Base-by-base conservation (phyloP, 2,329 filamentous ascomycete genomes). In the Penicillium glabrum region DNA sequence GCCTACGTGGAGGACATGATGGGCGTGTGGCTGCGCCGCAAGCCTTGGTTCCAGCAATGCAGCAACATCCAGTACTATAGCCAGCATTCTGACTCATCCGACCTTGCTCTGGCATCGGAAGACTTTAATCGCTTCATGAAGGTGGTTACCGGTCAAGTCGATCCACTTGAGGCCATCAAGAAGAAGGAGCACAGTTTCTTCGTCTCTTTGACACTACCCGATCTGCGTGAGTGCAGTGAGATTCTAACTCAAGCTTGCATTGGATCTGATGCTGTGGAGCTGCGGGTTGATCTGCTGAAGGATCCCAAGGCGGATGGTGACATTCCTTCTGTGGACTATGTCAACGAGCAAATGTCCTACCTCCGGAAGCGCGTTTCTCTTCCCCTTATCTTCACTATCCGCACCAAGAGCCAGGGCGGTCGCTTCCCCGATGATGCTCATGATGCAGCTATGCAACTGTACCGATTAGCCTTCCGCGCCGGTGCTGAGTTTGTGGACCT, bases 61-160 rank as follows among this genome's bases (percentile, higher is more conserved):
- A 97, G 93, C 79, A 99, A 96, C 71, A 89, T 91, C 67, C 87
- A 96, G 66, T 98, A 96, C 78, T 90, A 93, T 78, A 96, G 90
- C 72, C 91, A 91, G 50, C 86, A 79, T 46, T 79, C 83, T 3
- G 80, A 80, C 39, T 74, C 80, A 23, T 74, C 75, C 14, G 79
- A 79, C 35, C 74, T 86, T 51, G 75, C 79, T 13, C 77, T 80
- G 56, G 80, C 84, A 27, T 80, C 88, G 37, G 78, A 85, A 47
- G 89, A 93, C 68, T 95, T 96, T 67, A 79, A 80, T 19, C 85
- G 87, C 47, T 93, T 96, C 71, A 75, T 93, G 48, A 81, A 82
- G 39, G 80, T 88, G 33, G 86, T 93, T 57, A 88, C 84, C 43
- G 90, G 90, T 77, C 78, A 72, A 72, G 65, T 57, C 77, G 72